Percentiles rank a stretch among this genome's conserved stretches.
These are phyloP conservation scores for Huiozyma sinensis DNA, from an alignment of 805 yeast species.

Conservation along the genomic window DNA sequence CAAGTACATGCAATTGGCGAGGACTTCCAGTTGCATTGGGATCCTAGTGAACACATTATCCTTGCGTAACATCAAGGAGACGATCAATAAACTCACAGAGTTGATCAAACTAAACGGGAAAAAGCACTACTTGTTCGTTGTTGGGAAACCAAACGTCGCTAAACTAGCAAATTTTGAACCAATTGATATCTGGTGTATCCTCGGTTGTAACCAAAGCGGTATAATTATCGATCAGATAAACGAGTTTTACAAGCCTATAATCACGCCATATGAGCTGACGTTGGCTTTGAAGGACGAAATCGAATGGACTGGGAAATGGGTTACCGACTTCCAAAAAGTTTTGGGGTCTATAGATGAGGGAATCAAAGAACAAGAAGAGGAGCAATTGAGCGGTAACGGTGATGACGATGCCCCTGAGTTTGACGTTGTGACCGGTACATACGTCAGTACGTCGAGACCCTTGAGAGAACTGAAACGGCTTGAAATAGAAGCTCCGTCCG, in stretches of 20 bases:
- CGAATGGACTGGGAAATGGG: slow-evolving; percentile 92
- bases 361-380: slow-evolving; percentile 21
- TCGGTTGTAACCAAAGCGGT: slow-evolving; percentile 94
- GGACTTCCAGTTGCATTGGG: slow-evolving; percentile 88
- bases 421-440: slow-evolving; percentile 79
- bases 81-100: slow-evolving; percentile 49
- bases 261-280: slow-evolving; percentile 85
- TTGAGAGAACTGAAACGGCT: slow-evolving; percentile 56
- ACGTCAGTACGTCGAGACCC: slow-evolving; percentile 62
- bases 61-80: slow-evolving; percentile 55
- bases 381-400: slow-evolving; percentile 1
- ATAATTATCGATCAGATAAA: slow-evolving; percentile 68
- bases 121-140: slow-evolving; percentile 88
- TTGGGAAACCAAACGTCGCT: slow-evolving; percentile 96
- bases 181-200: slow-evolving; percentile 88
- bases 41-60: slow-evolving; percentile 85
- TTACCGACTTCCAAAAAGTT: slow-evolving; percentile 61
- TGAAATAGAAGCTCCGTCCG: slow-evolving; percentile 40
- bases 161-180: slow-evolving; percentile 91
- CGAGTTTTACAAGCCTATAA: slow-evolving; percentile 81
- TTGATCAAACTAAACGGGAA: slow-evolving; percentile 69
- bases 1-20: slow-evolving; percentile 74
- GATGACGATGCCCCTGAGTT: slow-evolving; percentile 55
- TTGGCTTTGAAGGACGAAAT: slow-evolving; percentile 69
- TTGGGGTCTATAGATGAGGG: slow-evolving; percentile 29